Evolutionary conservation across 1,139 yeast genomes (phyloP).

Genomic region (Sugiyamaella grinbergsii): DNA sequence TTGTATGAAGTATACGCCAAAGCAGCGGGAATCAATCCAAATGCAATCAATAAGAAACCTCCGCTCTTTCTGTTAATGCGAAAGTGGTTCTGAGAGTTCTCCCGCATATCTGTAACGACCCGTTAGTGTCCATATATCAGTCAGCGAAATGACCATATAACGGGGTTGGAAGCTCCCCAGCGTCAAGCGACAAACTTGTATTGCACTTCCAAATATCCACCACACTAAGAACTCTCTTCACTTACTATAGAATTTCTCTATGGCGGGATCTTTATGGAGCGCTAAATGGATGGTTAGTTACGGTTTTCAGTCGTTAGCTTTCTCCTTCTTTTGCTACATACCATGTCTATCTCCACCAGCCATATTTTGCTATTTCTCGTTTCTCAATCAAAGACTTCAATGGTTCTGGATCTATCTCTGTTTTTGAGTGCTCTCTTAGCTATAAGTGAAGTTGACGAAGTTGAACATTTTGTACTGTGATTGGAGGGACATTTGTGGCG

Average conservation of each 20-base stretch:
- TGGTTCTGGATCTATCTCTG: neutral
- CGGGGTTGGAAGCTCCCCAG: too few relatives aligned
- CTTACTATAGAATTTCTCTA: constrained; percentile 41
- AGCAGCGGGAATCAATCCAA: constrained; percentile 42
- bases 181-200: too few relatives aligned
- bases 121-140: neutral
- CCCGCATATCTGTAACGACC: constrained; percentile 41
- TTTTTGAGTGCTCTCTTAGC: neutral
- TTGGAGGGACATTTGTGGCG: constrained; percentile 1
- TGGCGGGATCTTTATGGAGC: constrained; percentile 41
- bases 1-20: constrained; percentile 38
- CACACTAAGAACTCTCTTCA: constrained; percentile 6
- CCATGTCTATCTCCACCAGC: constrained; percentile 18
- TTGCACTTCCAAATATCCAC: too few relatives aligned
- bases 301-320: neutral
- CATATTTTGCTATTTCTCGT: neutral
- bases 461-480: neutral
- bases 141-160: too few relatives aligned
- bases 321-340: neutral
- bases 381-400: neutral
- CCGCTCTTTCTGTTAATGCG: constrained; percentile 39
- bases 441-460: constrained; percentile 1
- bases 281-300: constrained; percentile 29
- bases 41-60: constrained; percentile 37
- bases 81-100: constrained; percentile 39